phyloP scores from a whole-genome alignment of 495 filamentous ascomycete species.

The Talaromyces liani region DNA sequence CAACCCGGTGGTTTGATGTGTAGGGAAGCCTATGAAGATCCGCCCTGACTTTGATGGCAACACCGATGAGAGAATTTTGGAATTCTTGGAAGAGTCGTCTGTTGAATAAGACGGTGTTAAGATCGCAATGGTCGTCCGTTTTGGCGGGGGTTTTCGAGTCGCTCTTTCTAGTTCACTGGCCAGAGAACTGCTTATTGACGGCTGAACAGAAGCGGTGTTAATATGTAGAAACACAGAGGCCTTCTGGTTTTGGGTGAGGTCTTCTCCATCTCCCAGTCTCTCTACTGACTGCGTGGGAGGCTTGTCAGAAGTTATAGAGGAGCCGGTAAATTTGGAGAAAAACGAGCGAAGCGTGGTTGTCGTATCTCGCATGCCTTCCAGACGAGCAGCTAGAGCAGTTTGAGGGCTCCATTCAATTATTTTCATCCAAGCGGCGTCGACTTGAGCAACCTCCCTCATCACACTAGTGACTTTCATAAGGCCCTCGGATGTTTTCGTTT shows the following conservation, averaged over 20 bases:
- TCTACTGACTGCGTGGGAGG: constrained; percentile 17
- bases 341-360: constrained; percentile 64
- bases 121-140: constrained; percentile 72
- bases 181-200: constrained; percentile 57
- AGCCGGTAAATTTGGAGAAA: constrained; percentile 64
- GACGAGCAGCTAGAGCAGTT: constrained; percentile 28
- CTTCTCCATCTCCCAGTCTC: constrained; percentile 37
- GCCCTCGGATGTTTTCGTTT: constrained; percentile 71
- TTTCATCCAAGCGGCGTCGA: constrained; percentile 88
- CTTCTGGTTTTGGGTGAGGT: constrained; percentile 56
- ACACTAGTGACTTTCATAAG: constrained; percentile 75
- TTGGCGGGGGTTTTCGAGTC: constrained; percentile 94
- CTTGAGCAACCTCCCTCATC: constrained; percentile 73
- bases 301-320: constrained; percentile 31
- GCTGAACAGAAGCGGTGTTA: constrained; percentile 73
- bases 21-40: constrained; percentile 97
- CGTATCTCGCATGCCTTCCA: constrained; percentile 34
- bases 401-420: constrained; percentile 74
- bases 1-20: constrained; percentile 89
- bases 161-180: constrained; percentile 87
- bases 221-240: constrained; percentile 83
- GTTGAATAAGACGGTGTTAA: constrained; percentile 89
- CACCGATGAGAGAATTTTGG: constrained; percentile 83
- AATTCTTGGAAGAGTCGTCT: constrained; percentile 50
- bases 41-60: constrained; percentile 79